Evolutionary conservation across 768 basidiomycete species (phyloP).

Genomic region (Antrodiella citrinella): DNA sequence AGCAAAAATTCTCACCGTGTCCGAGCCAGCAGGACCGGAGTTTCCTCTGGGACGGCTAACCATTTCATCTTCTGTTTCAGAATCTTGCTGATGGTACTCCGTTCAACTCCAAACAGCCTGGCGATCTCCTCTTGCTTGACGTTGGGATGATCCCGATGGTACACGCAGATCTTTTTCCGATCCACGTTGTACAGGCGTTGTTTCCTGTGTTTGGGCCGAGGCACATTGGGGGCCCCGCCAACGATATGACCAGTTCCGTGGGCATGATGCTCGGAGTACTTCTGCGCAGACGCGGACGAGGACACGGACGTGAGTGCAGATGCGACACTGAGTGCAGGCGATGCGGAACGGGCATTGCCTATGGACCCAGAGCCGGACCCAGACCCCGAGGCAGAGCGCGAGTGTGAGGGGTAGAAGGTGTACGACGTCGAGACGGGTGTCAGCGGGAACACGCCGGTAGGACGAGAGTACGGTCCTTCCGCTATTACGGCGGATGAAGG

Average conservation of each 20-base stretch:
- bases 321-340: slow-evolving; percentile 53
- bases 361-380: slow-evolving; percentile 27
- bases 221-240: slow-evolving; percentile 15
- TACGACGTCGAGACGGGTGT: neutral
- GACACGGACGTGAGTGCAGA: slow-evolving; percentile 50
- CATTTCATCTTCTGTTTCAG: slow-evolving; percentile 79
- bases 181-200: slow-evolving; percentile 68
- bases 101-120: slow-evolving; percentile 65
- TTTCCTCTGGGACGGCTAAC: slow-evolving; percentile 29
- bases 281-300: slow-evolving; percentile 22
- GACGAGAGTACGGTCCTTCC: neutral
- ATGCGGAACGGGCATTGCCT: slow-evolving; percentile 39
- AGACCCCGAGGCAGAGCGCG: slow-evolving; percentile 40
- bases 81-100: slow-evolving; percentile 92
- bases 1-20: neutral
- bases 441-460: neutral
- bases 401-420: slow-evolving; percentile 18
- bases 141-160: slow-evolving; percentile 54
- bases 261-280: slow-evolving; percentile 16
- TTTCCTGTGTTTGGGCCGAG: slow-evolving; percentile 50
- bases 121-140: slow-evolving; percentile 84
- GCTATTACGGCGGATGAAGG: neutral
- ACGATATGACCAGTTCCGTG: slow-evolving; percentile 8
- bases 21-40: neutral
- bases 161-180: slow-evolving; percentile 67